Percentiles rank a stretch among this genome's conserved stretches.
Evolutionary conservation across 345 rosid species (phyloP).

Genomic region (Salix arbutifolia): DNA sequence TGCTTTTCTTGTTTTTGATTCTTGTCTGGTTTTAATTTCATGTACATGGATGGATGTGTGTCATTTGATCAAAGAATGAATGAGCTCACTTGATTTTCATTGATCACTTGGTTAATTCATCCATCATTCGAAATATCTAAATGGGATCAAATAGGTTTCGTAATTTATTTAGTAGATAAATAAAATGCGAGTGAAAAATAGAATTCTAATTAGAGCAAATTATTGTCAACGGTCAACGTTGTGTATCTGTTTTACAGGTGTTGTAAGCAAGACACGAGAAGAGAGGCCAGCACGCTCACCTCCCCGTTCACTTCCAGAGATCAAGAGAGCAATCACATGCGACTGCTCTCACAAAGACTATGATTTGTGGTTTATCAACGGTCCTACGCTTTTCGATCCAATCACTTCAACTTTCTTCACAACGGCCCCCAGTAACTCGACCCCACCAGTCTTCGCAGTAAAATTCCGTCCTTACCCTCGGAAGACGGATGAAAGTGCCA

Average conservation of each 20-base stretch:
- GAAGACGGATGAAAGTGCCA: conserved; percentile 26
- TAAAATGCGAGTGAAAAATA: background rate
- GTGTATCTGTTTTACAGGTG: background rate
- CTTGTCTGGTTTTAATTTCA: background rate
- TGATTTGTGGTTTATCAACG: conserved; percentile 35
- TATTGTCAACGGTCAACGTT: background rate
- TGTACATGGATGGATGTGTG: background rate
- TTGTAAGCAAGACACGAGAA: background rate
- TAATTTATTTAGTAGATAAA: background rate
- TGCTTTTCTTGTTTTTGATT: background rate
- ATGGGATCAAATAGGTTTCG: background rate
- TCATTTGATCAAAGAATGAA: background rate
- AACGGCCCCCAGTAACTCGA: background rate
- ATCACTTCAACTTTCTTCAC: conserved; percentile 23
- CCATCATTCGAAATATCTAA: too few species aligned
- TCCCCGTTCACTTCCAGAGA: background rate
- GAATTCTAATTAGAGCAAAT: background rate
- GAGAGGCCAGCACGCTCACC: background rate
- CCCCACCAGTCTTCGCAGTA: background rate
- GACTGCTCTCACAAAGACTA: conserved; percentile 27
- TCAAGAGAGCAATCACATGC: conserved; percentile 26
- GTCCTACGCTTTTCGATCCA: conserved; percentile 34
- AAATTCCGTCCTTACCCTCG: conserved; percentile 41
- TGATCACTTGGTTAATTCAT: too few species aligned
- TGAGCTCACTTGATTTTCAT: too few species aligned